Conservation (phyloP, 2,329 filamentous ascomycete genomes). For the Cadophora luteo-olivacea region DNA sequence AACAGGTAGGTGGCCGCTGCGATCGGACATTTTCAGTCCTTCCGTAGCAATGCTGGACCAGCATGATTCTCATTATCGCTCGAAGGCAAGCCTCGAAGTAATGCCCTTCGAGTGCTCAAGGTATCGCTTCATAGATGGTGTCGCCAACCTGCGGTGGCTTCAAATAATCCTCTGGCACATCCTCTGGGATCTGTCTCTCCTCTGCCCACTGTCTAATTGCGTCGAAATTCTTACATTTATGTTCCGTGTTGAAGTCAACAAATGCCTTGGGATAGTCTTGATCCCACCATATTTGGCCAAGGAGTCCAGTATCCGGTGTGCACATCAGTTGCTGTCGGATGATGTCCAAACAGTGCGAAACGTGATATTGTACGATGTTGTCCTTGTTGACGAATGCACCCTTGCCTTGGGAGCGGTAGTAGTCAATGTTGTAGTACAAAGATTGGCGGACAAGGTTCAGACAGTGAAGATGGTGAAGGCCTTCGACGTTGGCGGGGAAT, state of each 20-base stretch:
- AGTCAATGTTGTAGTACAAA: slow-evolving; percentile 59
- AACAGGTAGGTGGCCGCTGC: too few species aligned
- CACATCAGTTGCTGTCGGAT: slow-evolving; percentile 63
- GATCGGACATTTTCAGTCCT: background rate
- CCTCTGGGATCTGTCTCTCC: slow-evolving; percentile 49
- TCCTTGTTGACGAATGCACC: slow-evolving; percentile 58
- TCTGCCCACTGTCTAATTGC: slow-evolving; percentile 58
- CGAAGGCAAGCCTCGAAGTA: background rate
- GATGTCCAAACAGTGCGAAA: slow-evolving; percentile 62
- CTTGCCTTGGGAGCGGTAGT: slow-evolving; percentile 53
- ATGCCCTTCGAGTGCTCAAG: slow-evolving; percentile 27
- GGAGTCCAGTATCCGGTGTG: slow-evolving; percentile 56
- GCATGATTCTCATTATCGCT: background rate
- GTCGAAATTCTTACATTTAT: slow-evolving; percentile 60
- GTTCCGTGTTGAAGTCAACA: slow-evolving; percentile 61
- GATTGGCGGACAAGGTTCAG: slow-evolving; percentile 60
- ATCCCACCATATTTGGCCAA: slow-evolving; percentile 62
- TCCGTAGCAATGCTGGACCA: background rate
- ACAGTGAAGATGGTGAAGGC: slow-evolving; percentile 57
- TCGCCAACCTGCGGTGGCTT: slow-evolving; percentile 36
- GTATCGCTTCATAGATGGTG: slow-evolving; percentile 35
- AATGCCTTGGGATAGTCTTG: slow-evolving; percentile 48
- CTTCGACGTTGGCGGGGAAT: slow-evolving; percentile 55
- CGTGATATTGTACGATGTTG: slow-evolving; percentile 55
- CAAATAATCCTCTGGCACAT: slow-evolving; percentile 40